A percentile compares a stretch with the other conserved stretches of the same genome.
These are phyloP conservation scores for Primulina huaijiensis DNA, from an alignment of 257 asterid species.

Conservation along the genomic window DNA sequence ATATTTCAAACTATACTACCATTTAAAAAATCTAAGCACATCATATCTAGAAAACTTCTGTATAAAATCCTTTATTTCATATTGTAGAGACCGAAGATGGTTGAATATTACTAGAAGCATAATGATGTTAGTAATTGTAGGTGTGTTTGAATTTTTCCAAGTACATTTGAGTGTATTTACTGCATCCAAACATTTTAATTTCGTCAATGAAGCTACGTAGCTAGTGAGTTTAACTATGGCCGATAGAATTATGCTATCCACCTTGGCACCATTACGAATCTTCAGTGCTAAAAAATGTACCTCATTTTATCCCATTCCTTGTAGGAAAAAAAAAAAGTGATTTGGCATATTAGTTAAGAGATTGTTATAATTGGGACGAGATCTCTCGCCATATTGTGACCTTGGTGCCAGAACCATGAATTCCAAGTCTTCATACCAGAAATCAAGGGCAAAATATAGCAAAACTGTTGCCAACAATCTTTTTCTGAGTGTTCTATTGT, in stretches of 20 bases:
- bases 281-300: not conserved
- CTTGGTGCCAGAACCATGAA: too few relatives aligned
- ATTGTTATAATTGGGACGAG: too few relatives aligned
- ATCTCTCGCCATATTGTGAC: too few relatives aligned
- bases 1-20: not conserved
- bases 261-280: not conserved
- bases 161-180: not conserved
- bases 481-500: too few relatives aligned
- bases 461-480: too few relatives aligned
- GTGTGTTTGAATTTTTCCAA: not conserved
- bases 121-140: conserved; percentile 3
- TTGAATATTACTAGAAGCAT: conserved; percentile 20
- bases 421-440: too few relatives aligned
- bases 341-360: too few relatives aligned
- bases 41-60: not conserved
- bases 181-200: not conserved
- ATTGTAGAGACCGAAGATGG: conserved; percentile 41
- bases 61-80: conserved; percentile 12
- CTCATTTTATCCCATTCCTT: too few relatives aligned
- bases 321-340: too few relatives aligned
- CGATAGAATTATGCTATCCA: not conserved
- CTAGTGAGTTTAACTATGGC: not conserved
- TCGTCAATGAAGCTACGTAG: not conserved
- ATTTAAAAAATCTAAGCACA: not conserved
- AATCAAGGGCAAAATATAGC: too few relatives aligned